These are phyloP conservation scores for Citrus maxima DNA, from an alignment of 345 rosid species.

Conservation along the genomic window DNA sequence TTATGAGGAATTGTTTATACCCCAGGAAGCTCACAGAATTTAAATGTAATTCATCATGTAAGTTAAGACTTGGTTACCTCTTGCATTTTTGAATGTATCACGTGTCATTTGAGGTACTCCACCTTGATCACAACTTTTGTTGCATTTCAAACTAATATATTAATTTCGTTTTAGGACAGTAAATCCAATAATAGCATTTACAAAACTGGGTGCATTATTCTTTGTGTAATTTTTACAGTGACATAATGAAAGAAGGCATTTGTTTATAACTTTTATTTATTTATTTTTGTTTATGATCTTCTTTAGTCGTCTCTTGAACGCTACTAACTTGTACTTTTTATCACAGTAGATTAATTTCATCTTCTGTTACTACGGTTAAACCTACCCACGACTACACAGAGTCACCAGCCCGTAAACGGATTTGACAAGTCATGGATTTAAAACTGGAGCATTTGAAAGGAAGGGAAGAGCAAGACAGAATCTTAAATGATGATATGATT, in stretches of 20 bases:
- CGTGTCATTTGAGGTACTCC: conserved; percentile 21
- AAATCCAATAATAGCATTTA: background rate
- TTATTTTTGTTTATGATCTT: no score
- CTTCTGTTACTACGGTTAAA: background rate
- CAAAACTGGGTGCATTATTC: background rate
- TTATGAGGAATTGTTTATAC: conserved; percentile 63
- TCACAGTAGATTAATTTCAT: background rate
- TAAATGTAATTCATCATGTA: conserved; percentile 15
- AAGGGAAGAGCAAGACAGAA: no score
- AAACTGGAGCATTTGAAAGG: no score
- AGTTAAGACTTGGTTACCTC: conserved; percentile 23
- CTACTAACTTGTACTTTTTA: no score
- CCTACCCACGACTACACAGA: no score
- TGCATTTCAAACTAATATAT: background rate
- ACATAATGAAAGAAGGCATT: background rate
- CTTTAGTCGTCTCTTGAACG: no score
- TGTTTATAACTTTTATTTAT: background rate
- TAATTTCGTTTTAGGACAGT: background rate
- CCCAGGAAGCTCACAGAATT: conserved; percentile 51
- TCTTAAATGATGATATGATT: no score
- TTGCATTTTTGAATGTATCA: conserved; percentile 26
- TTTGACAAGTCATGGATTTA: no score
- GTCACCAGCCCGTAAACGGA: no score
- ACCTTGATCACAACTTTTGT: background rate
- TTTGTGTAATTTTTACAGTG: background rate